Evolutionary conservation across 169 alveolate species (phyloP).

Genomic region (Cryptosporidium meleagridis): DNA sequence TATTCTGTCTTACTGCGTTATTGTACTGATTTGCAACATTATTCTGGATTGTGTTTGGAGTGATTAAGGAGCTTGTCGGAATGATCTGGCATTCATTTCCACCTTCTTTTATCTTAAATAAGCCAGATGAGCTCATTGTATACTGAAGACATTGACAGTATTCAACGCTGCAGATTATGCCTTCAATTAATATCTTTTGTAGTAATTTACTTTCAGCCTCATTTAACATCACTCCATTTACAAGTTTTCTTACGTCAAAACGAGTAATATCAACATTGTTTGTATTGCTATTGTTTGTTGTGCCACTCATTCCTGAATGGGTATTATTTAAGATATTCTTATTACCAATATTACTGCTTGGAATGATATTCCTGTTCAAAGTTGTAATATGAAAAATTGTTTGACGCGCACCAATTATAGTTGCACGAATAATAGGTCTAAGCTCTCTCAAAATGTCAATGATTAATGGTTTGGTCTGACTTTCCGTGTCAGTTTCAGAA

Average conservation of each 20-base stretch:
- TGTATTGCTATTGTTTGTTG: not conserved
- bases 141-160: conserved; percentile 47
- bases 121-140: conserved; percentile 7
- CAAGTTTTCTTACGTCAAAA: conserved; percentile 49
- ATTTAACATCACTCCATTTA: conserved; percentile 37
- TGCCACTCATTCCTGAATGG: not conserved
- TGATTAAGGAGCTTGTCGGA: conserved; percentile 36
- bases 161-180: conserved; percentile 69
- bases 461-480: conserved; percentile 40
- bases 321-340: conserved; percentile 1
- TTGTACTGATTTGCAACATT: not conserved
- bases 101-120: conserved; percentile 28
- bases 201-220: conserved; percentile 57
- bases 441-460: conserved; percentile 63
- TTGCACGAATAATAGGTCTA: conserved; percentile 67
- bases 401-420: conserved; percentile 67
- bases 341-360: not conserved
- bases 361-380: not conserved
- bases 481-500: not conserved
- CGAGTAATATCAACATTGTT: conserved; percentile 48
- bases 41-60: not conserved
- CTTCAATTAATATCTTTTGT: conserved; percentile 55
- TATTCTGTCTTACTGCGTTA: not conserved
- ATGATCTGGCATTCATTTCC: conserved; percentile 48
- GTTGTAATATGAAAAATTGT: conserved; percentile 69